phyloP scores from a whole-genome alignment of 2,329 filamentous ascomycete species.

The Colletotrichum cuscutae region DNA sequence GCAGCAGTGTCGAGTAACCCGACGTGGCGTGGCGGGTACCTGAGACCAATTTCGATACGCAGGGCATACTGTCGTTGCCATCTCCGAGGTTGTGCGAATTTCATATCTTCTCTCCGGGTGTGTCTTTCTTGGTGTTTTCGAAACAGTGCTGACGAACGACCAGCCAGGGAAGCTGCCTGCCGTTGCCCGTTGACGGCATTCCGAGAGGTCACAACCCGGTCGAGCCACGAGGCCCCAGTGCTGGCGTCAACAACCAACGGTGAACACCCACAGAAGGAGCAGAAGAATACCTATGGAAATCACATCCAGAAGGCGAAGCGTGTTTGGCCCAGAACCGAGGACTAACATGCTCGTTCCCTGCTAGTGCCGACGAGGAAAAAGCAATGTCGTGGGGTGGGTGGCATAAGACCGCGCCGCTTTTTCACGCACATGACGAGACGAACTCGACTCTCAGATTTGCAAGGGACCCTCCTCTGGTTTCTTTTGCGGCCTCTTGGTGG shows the following conservation, averaged over 20 bases:
- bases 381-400: constrained; percentile 26
- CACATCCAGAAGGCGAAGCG: neutral
- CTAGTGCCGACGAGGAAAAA: constrained; percentile 27
- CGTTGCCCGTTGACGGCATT: neutral
- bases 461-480: constrained; percentile 1
- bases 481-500: constrained; percentile 2
- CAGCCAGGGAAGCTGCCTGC: neutral
- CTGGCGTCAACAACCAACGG: neutral
- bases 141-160: neutral
- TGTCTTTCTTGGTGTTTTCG: neutral
- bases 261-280: neutral
- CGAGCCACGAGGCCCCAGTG: neutral
- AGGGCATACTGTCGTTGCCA: constrained; percentile 1
- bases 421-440: constrained; percentile 16
- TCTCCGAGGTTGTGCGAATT: neutral
- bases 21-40: constrained; percentile 29
- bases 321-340: constrained; percentile 25
- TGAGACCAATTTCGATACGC: constrained; percentile 27
- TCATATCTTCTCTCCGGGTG: neutral
- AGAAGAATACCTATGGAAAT: neutral
- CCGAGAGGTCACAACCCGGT: neutral
- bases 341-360: constrained; percentile 27
- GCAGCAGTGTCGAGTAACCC: neutral
- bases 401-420: constrained; percentile 15
- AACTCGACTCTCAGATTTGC: constrained; percentile 1